Evolutionary conservation across 495 filamentous ascomycete species (phyloP), one percentile per base, ranked within the genome.

Genomic region (Penicillium alfredii): DNA sequence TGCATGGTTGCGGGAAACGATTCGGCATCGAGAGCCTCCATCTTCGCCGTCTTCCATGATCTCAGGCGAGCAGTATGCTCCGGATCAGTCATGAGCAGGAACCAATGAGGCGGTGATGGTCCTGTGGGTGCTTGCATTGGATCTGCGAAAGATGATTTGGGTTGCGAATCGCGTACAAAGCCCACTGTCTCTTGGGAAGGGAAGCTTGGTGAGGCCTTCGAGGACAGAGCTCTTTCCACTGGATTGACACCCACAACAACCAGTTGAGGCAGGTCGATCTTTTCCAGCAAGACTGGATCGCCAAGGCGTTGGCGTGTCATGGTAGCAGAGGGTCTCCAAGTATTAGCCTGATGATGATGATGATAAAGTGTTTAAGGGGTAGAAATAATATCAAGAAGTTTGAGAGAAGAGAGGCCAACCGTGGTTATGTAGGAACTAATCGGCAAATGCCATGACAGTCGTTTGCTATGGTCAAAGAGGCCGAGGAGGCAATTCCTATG

Each of bases 111-210:
- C 52, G 2, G 36, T 28, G 7, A 60, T 53, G 0, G 32, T 19
- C 4, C 46, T 30, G 8, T 24, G n/a, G 2, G 4, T 43, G 7
- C 45, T 30, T 3, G 38, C 40, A 4, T 19, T 18, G 4, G 37
- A 32, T 24, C 63, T 57, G 8, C 75, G 69, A 33, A 81, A 67
- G 0, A 58, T 63, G 27, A 74, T 69, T 39, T 72, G 66, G 0
- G 66, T 74, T 1, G 63, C 64, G 33, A 66, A 72, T 1, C 68
- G 49, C 3, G 68, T 73, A 27, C 68, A 73, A 0, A 72, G 50
- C 0, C 47, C 57, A 13, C 53, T 64, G 25, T 64, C 51, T 2
- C 68, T 49, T 0, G 69, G 71, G 30, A 72, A 72, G 0, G 54
- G 55, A 5, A 72, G 28, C 1, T 45, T 45, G 1, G 65, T 72